Evolutionary conservation across 371 early-diverging fungal species (phyloP), one percentile per base, ranked within the genome.

Genomic region (Haplosporangium sp.): DNA sequence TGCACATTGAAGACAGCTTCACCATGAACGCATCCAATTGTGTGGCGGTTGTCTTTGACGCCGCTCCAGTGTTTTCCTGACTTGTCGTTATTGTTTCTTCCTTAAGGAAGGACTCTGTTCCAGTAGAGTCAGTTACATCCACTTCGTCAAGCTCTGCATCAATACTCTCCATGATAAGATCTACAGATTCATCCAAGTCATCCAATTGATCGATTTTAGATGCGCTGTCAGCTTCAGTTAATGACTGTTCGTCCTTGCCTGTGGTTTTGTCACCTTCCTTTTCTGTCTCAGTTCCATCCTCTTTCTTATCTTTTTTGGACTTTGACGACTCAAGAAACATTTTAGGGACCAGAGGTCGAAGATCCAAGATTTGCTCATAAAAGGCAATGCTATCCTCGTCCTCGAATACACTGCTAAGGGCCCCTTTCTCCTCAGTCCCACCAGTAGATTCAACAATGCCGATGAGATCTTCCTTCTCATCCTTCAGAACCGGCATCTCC

Each of bases 321-420:
- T 86, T 86, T 19, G 85, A 74, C 0, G 74, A 75, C 47, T 89
- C 91, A 27, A 97, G 84, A 48, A 97, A 89, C 0, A 95, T 87
- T 50, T 88, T 90, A 11, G 97, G 97, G 4, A 97, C 95, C 35
- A 92, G 79, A 1, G 89, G 85, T 57, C 88, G 85, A 40, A 97
- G 86, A 77, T 96, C 94, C 19, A 94, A 79, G 4, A 96, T 67
- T 60, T 92, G 89, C 67, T 95, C 94, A 74, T 96, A 97, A 82
- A 97, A 97, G 38, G 87, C 85, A 20, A 91, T 88, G 10, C 92
- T 89, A 67, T 96, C 96, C 27, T 96, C 96, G 83, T 97, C 96
- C 76, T 96, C 96, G 93, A 96, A 97, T 17, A 92, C 84, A 37
- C 94, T 89, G 67, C 84, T 87, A n/a, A 82, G 76, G 10, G 76